phyloP scores from a whole-genome alignment of 1,284 basidiomycete genomes.

The Schizophyllum commune region DNA sequence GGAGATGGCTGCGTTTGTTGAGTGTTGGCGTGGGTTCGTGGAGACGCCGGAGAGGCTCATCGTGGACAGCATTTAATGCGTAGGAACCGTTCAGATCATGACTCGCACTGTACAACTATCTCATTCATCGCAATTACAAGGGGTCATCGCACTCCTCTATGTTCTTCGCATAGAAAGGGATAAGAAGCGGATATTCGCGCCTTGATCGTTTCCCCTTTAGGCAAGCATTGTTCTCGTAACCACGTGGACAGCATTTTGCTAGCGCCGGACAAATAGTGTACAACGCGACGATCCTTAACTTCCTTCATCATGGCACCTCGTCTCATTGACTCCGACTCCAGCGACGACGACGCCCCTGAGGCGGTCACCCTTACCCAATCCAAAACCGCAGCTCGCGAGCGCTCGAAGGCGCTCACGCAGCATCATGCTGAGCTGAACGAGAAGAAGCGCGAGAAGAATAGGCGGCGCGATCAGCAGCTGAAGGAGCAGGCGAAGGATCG shows the following conservation, averaged over 20 bases:
- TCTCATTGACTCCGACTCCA: constrained; percentile 1
- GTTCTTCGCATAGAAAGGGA: too few species aligned
- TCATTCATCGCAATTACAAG: too few species aligned
- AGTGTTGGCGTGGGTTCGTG: constrained; percentile 81
- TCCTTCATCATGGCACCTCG: neutral
- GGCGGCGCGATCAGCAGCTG: constrained; percentile 14
- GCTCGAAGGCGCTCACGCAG: constrained; percentile 25
- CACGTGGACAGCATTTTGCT: neutral
- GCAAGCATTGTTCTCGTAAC: neutral
- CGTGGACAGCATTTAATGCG: constrained; percentile 44
- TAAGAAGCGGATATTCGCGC: too few species aligned
- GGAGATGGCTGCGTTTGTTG: constrained; percentile 86
- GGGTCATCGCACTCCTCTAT: too few species aligned
- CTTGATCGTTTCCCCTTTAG: neutral
- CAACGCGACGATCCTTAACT: too few species aligned
- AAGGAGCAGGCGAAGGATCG: neutral
- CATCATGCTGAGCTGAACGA: constrained; percentile 21
- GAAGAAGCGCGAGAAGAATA: constrained; percentile 23
- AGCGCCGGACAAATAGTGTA: too few species aligned
- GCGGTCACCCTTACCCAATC: constrained; percentile 7
- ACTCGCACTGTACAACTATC: too few species aligned
- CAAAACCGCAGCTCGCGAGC: neutral
- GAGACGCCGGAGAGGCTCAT: constrained; percentile 74
- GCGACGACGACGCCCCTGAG: constrained; percentile 4
- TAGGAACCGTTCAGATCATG: too few species aligned